Evolutionary conservation across 1,284 basidiomycete species (phyloP).

Genomic region (Cutaneotrichosporon daszewskae): DNA sequence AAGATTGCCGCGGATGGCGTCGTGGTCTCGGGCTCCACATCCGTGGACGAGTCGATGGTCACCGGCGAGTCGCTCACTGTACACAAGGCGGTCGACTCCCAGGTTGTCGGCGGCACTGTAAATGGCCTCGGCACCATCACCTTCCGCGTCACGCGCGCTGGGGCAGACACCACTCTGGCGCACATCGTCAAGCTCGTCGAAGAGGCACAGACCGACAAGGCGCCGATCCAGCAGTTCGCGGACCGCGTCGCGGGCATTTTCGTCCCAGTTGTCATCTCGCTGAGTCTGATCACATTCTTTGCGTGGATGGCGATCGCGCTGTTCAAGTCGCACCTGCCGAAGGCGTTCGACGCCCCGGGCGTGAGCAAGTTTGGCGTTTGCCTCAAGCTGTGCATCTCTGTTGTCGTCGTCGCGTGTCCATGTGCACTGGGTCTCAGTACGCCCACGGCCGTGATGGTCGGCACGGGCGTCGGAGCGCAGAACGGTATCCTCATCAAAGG

Average conservation of each 20-base stretch:
- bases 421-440: conserved; percentile 95
- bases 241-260: conserved; percentile 93
- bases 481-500: conserved; percentile 99
- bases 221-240: conserved; percentile 95
- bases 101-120: conserved; percentile 92
- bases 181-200: conserved; percentile 97
- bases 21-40: conserved; percentile 76
- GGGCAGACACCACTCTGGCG: conserved; percentile 88
- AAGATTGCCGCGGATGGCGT: conserved; percentile 94
- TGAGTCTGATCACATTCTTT: conserved; percentile 75
- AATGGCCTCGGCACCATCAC: conserved; percentile 95
- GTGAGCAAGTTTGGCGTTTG: conserved; percentile 84
- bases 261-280: conserved; percentile 82
- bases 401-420: conserved; percentile 96
- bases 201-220: conserved; percentile 95
- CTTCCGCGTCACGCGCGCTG: conserved; percentile 89
- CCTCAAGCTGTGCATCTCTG: conserved; percentile 94
- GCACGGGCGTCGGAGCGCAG: conserved; percentile 92
- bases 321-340: conserved; percentile 61
- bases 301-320: conserved; percentile 76
- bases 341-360: conserved; percentile 76
- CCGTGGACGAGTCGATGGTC: conserved; percentile 92
- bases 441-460: conserved; percentile 99
- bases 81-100: conserved; percentile 71
- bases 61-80: conserved; percentile 94